Percentiles rank a stretch among this genome's conserved stretches.
phyloP scores from a whole-genome alignment of 2,329 filamentous ascomycete genomes.

The Aspergillus awamori region DNA sequence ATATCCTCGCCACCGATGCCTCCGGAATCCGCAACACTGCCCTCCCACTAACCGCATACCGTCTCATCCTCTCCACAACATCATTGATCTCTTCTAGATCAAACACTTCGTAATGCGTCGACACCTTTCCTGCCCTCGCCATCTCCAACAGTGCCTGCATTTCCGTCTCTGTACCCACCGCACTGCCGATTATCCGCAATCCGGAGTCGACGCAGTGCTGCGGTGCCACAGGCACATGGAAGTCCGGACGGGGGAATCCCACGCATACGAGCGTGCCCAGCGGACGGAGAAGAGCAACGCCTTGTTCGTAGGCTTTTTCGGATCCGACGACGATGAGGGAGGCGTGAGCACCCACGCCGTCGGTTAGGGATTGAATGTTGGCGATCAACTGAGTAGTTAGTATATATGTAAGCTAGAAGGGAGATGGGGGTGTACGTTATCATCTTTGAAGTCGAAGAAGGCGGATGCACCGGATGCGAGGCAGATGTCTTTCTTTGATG shows the following conservation, averaged over 20 bases:
- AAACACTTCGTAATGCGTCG: conserved; percentile 27
- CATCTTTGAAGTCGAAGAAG: conserved; percentile 29
- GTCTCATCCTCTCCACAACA: conserved; percentile 27
- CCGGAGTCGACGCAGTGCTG: conserved; percentile 44
- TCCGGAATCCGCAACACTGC: conserved; percentile 32
- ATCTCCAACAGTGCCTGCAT: conserved; percentile 45
- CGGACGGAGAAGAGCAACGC: conserved; percentile 39
- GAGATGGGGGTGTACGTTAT: conserved; percentile 15
- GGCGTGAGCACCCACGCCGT: conserved; percentile 44
- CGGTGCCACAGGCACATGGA: conserved; percentile 46
- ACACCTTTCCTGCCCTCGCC: conserved; percentile 38
- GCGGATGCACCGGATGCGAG: conserved; percentile 21
- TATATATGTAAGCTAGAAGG: no score
- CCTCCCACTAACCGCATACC: conserved; percentile 30
- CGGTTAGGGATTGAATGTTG: conserved; percentile 31
- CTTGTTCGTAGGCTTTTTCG: conserved; percentile 42
- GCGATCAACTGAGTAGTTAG: neutral
- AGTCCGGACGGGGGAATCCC: conserved; percentile 40
- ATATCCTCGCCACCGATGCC: conserved; percentile 16
- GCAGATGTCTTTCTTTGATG: conserved; percentile 23
- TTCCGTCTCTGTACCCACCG: conserved; percentile 41
- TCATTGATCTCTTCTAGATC: conserved; percentile 29
- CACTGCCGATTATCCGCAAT: conserved; percentile 37
- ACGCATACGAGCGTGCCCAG: conserved; percentile 46
- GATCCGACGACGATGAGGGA: conserved; percentile 44